Conservation (phyloP, 176 grass and related monocot genomes). For the Ananas comosus region DNA sequence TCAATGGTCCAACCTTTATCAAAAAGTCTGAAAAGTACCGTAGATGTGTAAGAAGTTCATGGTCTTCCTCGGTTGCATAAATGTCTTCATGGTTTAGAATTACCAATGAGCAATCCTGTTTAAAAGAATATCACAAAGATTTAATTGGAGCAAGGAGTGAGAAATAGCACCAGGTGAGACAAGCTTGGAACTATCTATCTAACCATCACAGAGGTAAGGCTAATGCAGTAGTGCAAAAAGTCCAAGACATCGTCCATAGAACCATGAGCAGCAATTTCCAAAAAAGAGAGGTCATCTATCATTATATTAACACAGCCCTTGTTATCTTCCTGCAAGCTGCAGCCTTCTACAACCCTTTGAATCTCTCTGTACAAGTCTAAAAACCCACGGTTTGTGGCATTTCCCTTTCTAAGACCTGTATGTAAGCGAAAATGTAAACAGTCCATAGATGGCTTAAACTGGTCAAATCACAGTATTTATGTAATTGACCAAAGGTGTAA, state of each 20-base stretch:
- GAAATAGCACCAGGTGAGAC: neutral
- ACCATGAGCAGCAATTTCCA: conserved; percentile 70
- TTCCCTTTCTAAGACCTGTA: conserved; percentile 36
- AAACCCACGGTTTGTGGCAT: conserved; percentile 32
- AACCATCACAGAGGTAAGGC: conserved; percentile 68
- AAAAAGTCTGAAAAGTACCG: conserved; percentile 53
- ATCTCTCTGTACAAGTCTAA: conserved; percentile 47
- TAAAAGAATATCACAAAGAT: conserved; percentile 14
- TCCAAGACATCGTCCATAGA: conserved; percentile 54
- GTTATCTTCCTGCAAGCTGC: conserved; percentile 22
- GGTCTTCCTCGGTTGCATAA: conserved; percentile 52
- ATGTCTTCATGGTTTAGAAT: conserved; percentile 79
- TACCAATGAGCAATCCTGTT: conserved; percentile 62
- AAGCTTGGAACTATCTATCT: conserved; percentile 10
- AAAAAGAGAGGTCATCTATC: conserved; percentile 69
- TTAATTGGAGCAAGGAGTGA: neutral
- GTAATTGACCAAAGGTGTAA: neutral
- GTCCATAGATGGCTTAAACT: neutral
- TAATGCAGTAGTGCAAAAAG: conserved; percentile 65
- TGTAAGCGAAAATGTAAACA: neutral
- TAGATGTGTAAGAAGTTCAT: conserved; percentile 50
- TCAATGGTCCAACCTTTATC: conserved; percentile 56
- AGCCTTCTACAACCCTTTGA: conserved; percentile 39
- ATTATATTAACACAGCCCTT: conserved; percentile 33
- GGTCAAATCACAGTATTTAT: neutral